A percentile compares a stretch with the other conserved stretches of the same genome.
phyloP scores from a whole-genome alignment of 2,329 filamentous ascomycete genomes.

The Talaromyces sp. region DNA sequence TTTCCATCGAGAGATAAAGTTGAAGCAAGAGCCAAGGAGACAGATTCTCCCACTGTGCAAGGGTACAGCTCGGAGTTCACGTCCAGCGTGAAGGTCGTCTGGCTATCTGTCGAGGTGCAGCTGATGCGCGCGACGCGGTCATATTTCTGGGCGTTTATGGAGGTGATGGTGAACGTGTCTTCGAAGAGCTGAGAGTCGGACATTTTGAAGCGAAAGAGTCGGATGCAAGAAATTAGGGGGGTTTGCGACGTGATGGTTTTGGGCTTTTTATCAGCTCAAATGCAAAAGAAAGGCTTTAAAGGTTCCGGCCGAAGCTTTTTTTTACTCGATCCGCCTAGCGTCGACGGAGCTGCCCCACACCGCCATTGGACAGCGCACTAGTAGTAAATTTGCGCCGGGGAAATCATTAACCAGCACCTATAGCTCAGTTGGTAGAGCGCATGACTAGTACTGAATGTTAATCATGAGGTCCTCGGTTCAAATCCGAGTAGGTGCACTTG shows the following conservation, averaged over 20 bases:
- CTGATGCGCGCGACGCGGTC: slow-evolving; percentile 86
- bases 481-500: too few relatives aligned
- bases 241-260: background rate
- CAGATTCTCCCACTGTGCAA: slow-evolving; percentile 64
- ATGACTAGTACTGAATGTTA: too few relatives aligned
- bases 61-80: slow-evolving; percentile 93
- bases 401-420: too few relatives aligned
- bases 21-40: slow-evolving; percentile 78
- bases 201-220: slow-evolving; percentile 45
- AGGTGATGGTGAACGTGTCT: slow-evolving; percentile 78
- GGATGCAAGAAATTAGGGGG: background rate
- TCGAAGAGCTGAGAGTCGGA: slow-evolving; percentile 91
- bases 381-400: too few relatives aligned
- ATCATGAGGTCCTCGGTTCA: too few relatives aligned
- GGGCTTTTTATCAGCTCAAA: background rate
- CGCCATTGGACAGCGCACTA: background rate
- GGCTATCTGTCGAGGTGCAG: slow-evolving; percentile 68
- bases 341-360: slow-evolving; percentile 17
- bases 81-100: slow-evolving; percentile 77
- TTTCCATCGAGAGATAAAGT: slow-evolving; percentile 86
- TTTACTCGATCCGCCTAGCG: slow-evolving; percentile 22
- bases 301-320: slow-evolving; percentile 22
- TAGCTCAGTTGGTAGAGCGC: too few relatives aligned
- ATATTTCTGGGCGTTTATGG: slow-evolving; percentile 81
- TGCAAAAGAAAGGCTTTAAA: background rate